These are phyloP conservation scores for Symmetrospora coprosmae DNA, from an alignment of 768 basidiomycete species.

Conservation along the genomic window DNA sequence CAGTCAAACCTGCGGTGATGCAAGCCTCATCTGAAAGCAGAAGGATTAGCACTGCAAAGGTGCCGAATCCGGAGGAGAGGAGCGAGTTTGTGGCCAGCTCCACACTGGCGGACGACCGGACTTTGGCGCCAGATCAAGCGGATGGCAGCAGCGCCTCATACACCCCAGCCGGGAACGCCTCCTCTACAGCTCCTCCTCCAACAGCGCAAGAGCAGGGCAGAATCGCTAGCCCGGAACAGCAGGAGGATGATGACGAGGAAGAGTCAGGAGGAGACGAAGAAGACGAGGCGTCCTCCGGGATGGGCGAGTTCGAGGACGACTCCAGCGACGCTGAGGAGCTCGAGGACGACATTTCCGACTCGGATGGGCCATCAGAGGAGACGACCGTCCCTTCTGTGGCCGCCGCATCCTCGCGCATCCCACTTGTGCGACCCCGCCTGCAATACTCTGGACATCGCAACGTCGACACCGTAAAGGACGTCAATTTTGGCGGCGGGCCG, in stretches of 20 bases:
- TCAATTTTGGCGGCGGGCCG: constrained; percentile 24
- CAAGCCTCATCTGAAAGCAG: background rate
- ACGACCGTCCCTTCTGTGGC: background rate
- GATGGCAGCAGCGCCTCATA: background rate
- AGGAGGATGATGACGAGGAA: background rate
- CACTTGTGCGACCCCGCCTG: constrained; percentile 24
- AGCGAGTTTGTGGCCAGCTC: background rate
- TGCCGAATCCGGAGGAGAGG: background rate
- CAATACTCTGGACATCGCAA: constrained; percentile 28
- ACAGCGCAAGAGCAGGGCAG: too few relatives aligned
- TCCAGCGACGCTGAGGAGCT: background rate
- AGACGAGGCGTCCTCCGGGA: background rate
- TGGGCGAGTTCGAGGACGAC: background rate
- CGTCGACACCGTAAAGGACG: constrained; percentile 32
- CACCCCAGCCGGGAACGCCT: too few relatives aligned
- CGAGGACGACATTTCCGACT: background rate
- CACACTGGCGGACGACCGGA: background rate
- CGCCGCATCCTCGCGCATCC: background rate
- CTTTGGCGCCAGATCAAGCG: background rate
- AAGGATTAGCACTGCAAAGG: background rate
- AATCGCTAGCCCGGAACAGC: too few relatives aligned
- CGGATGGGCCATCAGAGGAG: background rate
- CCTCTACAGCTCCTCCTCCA: too few relatives aligned
- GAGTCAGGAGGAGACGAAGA: background rate
- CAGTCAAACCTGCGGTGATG: background rate